Evolutionary conservation across 2,329 filamentous ascomycete genomes (phyloP), one percentile per base, ranked within the genome.

Genomic region (Stemphylium lycopersici): DNA sequence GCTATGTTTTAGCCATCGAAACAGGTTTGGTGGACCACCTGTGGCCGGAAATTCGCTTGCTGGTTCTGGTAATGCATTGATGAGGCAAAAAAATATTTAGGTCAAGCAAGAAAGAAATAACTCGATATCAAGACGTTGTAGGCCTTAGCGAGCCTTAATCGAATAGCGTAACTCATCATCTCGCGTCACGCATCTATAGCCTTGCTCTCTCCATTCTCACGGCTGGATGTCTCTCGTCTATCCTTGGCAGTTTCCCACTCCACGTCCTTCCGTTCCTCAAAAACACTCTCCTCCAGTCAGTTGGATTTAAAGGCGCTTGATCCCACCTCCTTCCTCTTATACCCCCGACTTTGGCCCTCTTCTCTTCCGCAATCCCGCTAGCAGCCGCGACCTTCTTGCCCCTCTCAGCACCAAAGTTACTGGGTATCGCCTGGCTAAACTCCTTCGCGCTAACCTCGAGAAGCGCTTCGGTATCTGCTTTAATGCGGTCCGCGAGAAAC

Each of bases 381-480:
- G 56, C 61, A 38, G 50, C 47, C 6, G 59, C 61, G 2, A 63
- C 57, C 7, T 46, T 54, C 24, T 13, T 42, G 0, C 59, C 61
- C 5, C 59, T 47, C 34, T 60, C 59, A 6, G 45, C 48, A 24
- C 61, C 61, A 38, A 63, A 62, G n/a, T 62, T 62, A 13, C 49
- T 63, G 1, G 56, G 59, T 11, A 62, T 53, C 0, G 59, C 59
- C 26, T 62, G 59, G 34, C 51, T 62, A 5, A 63, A 63, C 29
- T 62, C 61, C n/a, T 58, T 63, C 12, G 61, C 61, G 48, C 56
- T 60, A 15, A 63, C 61, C 31, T 58, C 46, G 2, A 63, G 48
- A 15, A 57, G 38, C n/a, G 51, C 52, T 33, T 63, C 59, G 2
- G 53, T 60, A 16, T 63, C 59, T 0, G 40, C 34, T 41, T 58